phyloP scores from a whole-genome alignment of 495 filamentous ascomycete genomes.

The Penicillium alfredii region DNA sequence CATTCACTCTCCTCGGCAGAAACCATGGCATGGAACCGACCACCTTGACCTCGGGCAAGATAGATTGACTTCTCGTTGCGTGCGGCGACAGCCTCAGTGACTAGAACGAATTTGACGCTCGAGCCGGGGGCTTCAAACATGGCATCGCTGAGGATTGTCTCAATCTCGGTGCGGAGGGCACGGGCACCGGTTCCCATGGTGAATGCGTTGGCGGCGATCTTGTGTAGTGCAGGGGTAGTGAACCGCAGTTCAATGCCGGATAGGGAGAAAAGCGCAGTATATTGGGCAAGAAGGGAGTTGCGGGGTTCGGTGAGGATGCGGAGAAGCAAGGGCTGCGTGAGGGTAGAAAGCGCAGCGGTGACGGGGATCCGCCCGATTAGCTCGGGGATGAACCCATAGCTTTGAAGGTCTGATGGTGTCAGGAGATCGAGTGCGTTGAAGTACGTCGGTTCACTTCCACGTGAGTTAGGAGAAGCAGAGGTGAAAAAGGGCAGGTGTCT shows the following conservation, averaged over 20 bases:
- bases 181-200: conserved; percentile 82
- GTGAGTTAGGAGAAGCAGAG: conserved; percentile 27
- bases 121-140: conserved; percentile 88
- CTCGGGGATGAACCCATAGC: conserved; percentile 92
- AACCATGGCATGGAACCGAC: conserved; percentile 52
- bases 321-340: conserved; percentile 72
- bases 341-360: conserved; percentile 72
- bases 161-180: conserved; percentile 82
- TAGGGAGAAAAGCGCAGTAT: conserved; percentile 75
- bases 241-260: conserved; percentile 79
- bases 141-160: conserved; percentile 74
- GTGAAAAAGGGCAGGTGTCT: conserved; percentile 65
- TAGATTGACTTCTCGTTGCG: conserved; percentile 57
- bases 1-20: conserved; percentile 59
- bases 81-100: conserved; percentile 68
- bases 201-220: conserved; percentile 67
- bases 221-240: conserved; percentile 70
- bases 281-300: conserved; percentile 81
- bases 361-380: conserved; percentile 87
- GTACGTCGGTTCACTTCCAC: conserved; percentile 38
- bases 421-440: conserved; percentile 80
- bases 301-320: conserved; percentile 88
- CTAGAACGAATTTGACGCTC: conserved; percentile 61
- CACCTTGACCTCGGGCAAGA: conserved; percentile 54
- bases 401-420: conserved; percentile 76